Evolutionary conservation across 2,329 filamentous ascomycete genomes (phyloP).

Genomic region (Hypoxylon sp.): DNA sequence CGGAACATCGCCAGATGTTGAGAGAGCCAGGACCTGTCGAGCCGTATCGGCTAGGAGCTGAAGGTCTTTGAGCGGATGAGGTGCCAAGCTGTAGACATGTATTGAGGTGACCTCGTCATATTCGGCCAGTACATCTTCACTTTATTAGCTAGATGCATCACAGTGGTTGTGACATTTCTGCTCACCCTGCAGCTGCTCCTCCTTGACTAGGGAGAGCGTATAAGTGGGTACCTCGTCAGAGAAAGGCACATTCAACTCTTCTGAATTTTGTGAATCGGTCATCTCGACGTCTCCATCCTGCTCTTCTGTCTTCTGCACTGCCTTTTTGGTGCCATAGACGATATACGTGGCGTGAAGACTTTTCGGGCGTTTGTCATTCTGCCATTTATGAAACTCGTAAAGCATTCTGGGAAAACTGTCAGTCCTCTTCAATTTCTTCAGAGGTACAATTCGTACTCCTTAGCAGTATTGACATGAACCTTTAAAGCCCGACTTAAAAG

Average conservation of each 20-base stretch:
- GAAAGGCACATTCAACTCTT: conserved; percentile 54
- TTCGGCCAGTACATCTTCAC: conserved; percentile 73
- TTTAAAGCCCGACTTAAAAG: conserved; percentile 85
- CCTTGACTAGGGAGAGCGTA: conserved; percentile 76
- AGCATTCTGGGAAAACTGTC: conserved; percentile 75
- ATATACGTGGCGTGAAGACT: conserved; percentile 95
- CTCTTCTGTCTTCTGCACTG: conserved; percentile 55
- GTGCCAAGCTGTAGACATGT: conserved; percentile 88
- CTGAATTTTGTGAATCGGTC: conserved; percentile 73
- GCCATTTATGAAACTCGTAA: conserved; percentile 84
- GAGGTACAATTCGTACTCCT: conserved; percentile 74
- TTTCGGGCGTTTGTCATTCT: conserved; percentile 80
- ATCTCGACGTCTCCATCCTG: conserved; percentile 78
- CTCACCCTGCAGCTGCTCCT: conserved; percentile 80
- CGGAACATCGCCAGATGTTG: conserved; percentile 71
- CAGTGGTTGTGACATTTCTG: not conserved
- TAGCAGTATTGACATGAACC: conserved; percentile 88
- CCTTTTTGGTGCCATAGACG: conserved; percentile 77
- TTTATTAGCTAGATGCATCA: conserved; percentile 35
- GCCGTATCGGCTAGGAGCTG: conserved; percentile 79
- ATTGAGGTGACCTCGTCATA: conserved; percentile 84
- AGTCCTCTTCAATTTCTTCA: conserved; percentile 12
- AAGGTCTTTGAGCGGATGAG: conserved; percentile 78
- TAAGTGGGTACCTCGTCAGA: conserved; percentile 68
- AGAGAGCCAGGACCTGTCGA: conserved; percentile 71